Evolutionary conservation across 2,329 filamentous ascomycete genomes (phyloP), one percentile per base, ranked within the genome.

Genomic region (Cladophialophora exuberans): DNA sequence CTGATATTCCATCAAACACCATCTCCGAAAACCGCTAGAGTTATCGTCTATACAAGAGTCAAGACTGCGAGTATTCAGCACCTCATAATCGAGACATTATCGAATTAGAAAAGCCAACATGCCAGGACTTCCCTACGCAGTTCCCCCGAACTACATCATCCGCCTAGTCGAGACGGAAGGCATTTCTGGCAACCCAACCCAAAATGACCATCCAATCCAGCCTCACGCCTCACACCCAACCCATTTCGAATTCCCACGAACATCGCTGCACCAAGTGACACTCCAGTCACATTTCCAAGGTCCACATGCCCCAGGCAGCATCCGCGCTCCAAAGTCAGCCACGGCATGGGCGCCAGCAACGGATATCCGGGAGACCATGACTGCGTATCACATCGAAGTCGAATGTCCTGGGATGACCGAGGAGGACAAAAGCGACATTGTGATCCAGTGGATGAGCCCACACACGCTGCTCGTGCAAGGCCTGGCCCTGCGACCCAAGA

Each of bases 351-450:
- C 45, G 3, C 58, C 58, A n/a, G 23, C 58, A 4, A 57, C 55
- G 2, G 58, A 62, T 20, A 59, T 61, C 35, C 57, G 58, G 41
- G 57, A 62, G 44, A 53, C 58, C 4, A 17, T 56, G 31, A 33
- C 52, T 22, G 46, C 50, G 9, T 61, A 62, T 46, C 58, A 60
- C 47, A 60, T 62, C 42, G 59, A 62, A 35, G 54, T 62, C 47
- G 59, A 62, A 31, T 47, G 47, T 9, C 53, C 54, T 7, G 57
- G 59, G 30, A 44, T 54, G 30, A 58, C 52, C 35, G 56, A 60
- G 28, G 56, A 55, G 45, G 42, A 59, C 23, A 62, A 59, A 42
- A 49, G 53, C 17, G 46, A 36, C 33, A 47, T 62, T n/a, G 7
- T 59, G 17, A 50, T 59, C 30, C 57, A 59, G 38, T 62, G 59